Evolutionary conservation across 768 basidiomycete genomes (phyloP), one percentile per base, ranked within the genome.

Genomic region (Cantharellus cinnabarinus): DNA sequence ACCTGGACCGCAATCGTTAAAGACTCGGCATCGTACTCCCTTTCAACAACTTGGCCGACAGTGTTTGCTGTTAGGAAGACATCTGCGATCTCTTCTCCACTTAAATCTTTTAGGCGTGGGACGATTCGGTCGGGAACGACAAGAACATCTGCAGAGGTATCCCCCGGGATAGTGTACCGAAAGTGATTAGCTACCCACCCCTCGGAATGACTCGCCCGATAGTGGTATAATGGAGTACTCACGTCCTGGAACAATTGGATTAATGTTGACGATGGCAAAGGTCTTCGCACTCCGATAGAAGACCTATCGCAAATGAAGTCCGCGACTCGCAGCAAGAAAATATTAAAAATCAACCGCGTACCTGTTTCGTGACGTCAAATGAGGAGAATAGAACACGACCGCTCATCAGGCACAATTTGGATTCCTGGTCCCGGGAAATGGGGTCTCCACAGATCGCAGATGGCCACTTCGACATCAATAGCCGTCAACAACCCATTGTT

Each of bases 161-260:
- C 20, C 20, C 20, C 20, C 20, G 20, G 20, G 20, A 29, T 29
- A 29, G 20, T 29, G 20, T 29, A 29, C 20, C 20, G 41, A 40
- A 48, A 52, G 35, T 3, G 0, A 5, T 29, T n/a, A 29, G 53
- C 20, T 4, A 41, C 29, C 44, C 10, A 29, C 10, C 44, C 44
- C 10, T 10, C 44, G 29, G 10, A 10, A 10, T 14, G 7, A 55
- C 20, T n/a, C n/a, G n/a, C n/a, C n/a, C n/a, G n/a, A n/a, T n/a
- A n/a, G n/a, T n/a, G n/a, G n/a, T n/a, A n/a, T 59, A 53, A 55
- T 7, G 29, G 53, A 34, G 5, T 44, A 77, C 88, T 71, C 70
- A 98, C 94, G 91, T 54, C 91, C 91, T 44, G 90, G 89, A 4
- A 93, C 80, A 63, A 95, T 82, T 0, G 93, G 94, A 65, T 90